A percentile compares a stretch with the other conserved stretches of the same genome.
phyloP scores from a whole-genome alignment of 2,329 filamentous ascomycete species.

The Seiridium unicorne region DNA sequence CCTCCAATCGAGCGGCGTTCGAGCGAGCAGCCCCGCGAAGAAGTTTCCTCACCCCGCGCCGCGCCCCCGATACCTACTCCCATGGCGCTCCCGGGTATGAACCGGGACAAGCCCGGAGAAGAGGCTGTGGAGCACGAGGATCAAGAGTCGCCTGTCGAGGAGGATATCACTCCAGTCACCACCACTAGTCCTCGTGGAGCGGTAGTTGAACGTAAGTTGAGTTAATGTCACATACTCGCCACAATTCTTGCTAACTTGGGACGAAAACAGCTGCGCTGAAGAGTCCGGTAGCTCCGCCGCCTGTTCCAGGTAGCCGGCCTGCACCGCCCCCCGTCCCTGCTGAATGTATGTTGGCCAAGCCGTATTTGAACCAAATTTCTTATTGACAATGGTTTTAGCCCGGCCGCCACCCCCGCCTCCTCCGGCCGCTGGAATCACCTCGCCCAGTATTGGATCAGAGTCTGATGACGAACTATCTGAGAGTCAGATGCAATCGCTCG shows the following conservation, averaged over 20 bases:
- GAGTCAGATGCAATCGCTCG: constrained; percentile 42
- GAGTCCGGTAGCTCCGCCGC: constrained; percentile 33
- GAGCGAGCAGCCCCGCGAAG: constrained; percentile 44
- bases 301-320: constrained; percentile 50
- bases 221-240: constrained; percentile 10
- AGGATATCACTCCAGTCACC: constrained; percentile 26
- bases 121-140: constrained; percentile 47
- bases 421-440: constrained; percentile 53
- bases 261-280: constrained; percentile 23
- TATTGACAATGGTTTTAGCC: constrained; percentile 44
- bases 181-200: constrained; percentile 22
- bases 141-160: constrained; percentile 37
- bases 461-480: constrained; percentile 84
- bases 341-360: constrained; percentile 52
- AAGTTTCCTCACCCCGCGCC: constrained; percentile 36
- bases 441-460: constrained; percentile 75
- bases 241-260: constrained; percentile 15
- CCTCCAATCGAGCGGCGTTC: constrained; percentile 38
- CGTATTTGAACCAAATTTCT: constrained; percentile 1
- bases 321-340: constrained; percentile 57
- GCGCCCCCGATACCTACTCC: constrained; percentile 55
- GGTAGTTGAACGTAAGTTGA: constrained; percentile 23
- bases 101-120: constrained; percentile 49
- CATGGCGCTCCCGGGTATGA: constrained; percentile 73
- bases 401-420: constrained; percentile 50